Base-by-base conservation (phyloP, 345 rosid genomes). In the Rhodamnia rubescens region DNA sequence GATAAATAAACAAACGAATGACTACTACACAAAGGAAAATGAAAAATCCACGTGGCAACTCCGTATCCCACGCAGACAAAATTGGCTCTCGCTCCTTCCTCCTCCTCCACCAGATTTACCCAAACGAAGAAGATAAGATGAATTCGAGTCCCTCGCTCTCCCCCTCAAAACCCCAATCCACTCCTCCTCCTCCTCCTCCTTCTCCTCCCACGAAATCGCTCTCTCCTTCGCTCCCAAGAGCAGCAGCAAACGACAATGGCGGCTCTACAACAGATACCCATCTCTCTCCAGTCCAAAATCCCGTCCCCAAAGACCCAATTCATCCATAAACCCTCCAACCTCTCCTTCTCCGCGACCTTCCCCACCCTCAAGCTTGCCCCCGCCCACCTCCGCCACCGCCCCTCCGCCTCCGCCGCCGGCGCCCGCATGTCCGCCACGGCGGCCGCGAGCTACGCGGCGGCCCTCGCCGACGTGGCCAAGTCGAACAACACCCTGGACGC, bases 361-460 rank as follows among this genome's bases (percentile, higher is more conserved):
- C 88, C 90, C 40, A 74, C 91, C 21, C 87, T 85, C 87, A 91
- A 87, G 64, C 86, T 86, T 87, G 87, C 89, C 89, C 11, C 87
- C 84, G 29, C 29, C 85, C n/a, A 6, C 83, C 88, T 14, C 84
- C 51, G 87, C 81, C 88, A 58, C 90, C 90, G 87, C 82, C 86
- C 87, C 84, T 86, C 88, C 84, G 64, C 89, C 50, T 85, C 93
- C 26, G 82, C 90, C 42, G 47, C 82, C 18, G 95, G 93, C 18
- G 87, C 93, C n/a, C 90, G 88, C 57, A 94, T 93, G 95, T 84
- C 92, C 8, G 92, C 95, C 1, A 85, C 95, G 3, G 96, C 91
- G 1, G 94, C 97, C 6, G 82, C 89, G 49, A 95, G 93, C 88
- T 97, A 95, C 92, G 98, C 98, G n/a, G 51, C 87, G 32, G 98